Evolutionary conservation across 73 alveolate genomes (phyloP), one percentile per base, ranked within the genome.

Genomic region (Tetrahymena malaccensis): DNA sequence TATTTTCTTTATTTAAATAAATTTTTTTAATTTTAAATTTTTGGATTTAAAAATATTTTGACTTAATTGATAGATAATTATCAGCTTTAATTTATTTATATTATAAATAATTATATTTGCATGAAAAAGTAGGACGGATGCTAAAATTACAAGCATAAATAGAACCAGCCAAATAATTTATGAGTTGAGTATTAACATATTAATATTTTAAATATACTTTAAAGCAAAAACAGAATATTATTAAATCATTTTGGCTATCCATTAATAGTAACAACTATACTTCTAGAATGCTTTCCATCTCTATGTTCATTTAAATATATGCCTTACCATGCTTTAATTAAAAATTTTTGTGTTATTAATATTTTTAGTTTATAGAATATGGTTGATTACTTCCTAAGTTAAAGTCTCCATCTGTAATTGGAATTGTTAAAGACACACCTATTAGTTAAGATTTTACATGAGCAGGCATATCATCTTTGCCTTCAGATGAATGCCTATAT

Each of bases 391-490:
- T 98, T 56, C 99, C 99, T 95, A 98, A 84, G 93, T 93, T 95
- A 85, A 98, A 95, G 22, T 43, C 85, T 27, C 99, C 99, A 96
- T 97, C 93, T 25, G 98, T 85, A 25, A 98, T 96, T 34, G 99
- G 99, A 93, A 98, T 97, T 85, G 97, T 96, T 37, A 96, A 96
- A 94, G 97, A 95, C 0, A 97, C 97, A 33, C 99, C 99, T 44
- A 98, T 94, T 56, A 98, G 43, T n/a, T 98, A 96, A 93, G 98
- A 96, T 96, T 98, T 98, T 58, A 98, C 94, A 96, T 98, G 99
- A 70, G 98, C 98, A 85, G 99, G 99, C 96, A 98, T 98, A 96
- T 98, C 99, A 94, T 98, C 99, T 85, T 97, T 96, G 17, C 99
- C 99, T 96, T 98, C 99, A 94, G 95, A 96, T 22, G 97, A 85